A percentile compares a stretch with the other conserved stretches of the same genome.
phyloP scores from a whole-genome alignment of 2,329 filamentous ascomycete species.

The Trichoderma gracile region DNA sequence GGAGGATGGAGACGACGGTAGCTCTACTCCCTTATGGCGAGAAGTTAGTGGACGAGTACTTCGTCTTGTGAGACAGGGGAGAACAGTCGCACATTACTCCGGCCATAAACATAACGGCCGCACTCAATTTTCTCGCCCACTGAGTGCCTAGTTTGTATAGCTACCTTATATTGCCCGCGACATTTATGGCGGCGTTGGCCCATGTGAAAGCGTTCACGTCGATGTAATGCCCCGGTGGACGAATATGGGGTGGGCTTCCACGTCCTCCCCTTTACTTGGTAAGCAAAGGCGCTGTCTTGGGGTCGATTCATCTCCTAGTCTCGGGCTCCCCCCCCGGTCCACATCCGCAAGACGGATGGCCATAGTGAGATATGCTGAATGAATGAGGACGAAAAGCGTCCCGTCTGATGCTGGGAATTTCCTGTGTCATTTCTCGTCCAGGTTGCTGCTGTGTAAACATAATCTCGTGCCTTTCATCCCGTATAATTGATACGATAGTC shows the following conservation, averaged over 20 bases:
- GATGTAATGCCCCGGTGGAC: conserved; percentile 42
- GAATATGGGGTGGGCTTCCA: conserved; percentile 9
- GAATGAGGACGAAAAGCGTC: neutral
- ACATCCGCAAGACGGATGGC: neutral
- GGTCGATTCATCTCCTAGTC: neutral
- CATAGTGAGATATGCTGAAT: neutral
- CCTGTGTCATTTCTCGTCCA: neutral
- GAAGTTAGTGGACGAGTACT: neutral
- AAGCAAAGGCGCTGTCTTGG: neutral
- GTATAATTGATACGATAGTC: too few relatives aligned
- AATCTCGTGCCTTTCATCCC: neutral
- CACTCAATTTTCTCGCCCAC: conserved; percentile 46
- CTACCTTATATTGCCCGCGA: conserved; percentile 45
- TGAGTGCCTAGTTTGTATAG: conserved; percentile 40
- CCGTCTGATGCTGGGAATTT: neutral
- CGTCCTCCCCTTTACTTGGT: neutral
- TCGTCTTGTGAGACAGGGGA: too few relatives aligned
- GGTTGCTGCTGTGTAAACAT: neutral
- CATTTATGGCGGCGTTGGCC: conserved; percentile 46
- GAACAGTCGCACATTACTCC: conserved; percentile 40
- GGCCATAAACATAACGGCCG: conserved; percentile 47
- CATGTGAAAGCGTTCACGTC: conserved; percentile 45
- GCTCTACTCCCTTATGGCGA: conserved; percentile 28
- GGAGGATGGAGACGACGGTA: conserved; percentile 37
- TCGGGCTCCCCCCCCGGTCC: neutral